Conservation (phyloP, 768 basidiomycete species). For the Boletus tomentosulus region DNA sequence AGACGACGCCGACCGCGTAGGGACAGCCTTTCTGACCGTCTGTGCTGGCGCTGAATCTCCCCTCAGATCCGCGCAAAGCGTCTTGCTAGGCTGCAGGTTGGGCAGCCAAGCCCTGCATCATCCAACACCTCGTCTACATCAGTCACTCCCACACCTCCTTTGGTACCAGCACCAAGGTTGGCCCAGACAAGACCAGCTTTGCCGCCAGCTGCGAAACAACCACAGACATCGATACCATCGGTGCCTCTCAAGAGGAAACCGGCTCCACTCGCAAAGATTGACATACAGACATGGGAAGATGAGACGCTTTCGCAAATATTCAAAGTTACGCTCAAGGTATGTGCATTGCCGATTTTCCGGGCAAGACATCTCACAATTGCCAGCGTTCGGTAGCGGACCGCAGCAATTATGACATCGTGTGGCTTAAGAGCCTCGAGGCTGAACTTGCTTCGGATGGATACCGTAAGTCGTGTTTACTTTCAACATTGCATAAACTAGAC, state of each 20-base stretch:
- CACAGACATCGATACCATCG: constrained; percentile 31
- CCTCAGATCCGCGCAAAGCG: constrained; percentile 86
- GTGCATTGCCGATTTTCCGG: constrained; percentile 21
- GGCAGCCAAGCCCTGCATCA: constrained; percentile 37
- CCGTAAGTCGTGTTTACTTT: constrained; percentile 26
- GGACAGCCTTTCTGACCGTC: background rate
- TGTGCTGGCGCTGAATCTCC: background rate
- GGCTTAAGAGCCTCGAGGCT: constrained; percentile 71
- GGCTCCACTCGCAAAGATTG: constrained; percentile 39
- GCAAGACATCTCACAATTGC: constrained; percentile 7
- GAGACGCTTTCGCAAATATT: constrained; percentile 64
- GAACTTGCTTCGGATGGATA: constrained; percentile 64
- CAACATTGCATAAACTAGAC: background rate
- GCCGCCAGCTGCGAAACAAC: constrained; percentile 26
- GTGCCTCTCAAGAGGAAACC: constrained; percentile 49
- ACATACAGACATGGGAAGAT: constrained; percentile 68
- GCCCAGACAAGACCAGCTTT: constrained; percentile 35
- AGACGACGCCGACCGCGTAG: constrained; percentile 79
- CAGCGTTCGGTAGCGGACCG: constrained; percentile 58
- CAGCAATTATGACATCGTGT: constrained; percentile 66
- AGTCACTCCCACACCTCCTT: constrained; percentile 7
- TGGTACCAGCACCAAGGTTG: constrained; percentile 25
- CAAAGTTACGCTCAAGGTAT: constrained; percentile 75
- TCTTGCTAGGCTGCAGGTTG: constrained; percentile 73
- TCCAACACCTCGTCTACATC: constrained; percentile 12